Conservation (phyloP, 192 early-diverging fungal species). For the Mycoemilia scoparia region DNA sequence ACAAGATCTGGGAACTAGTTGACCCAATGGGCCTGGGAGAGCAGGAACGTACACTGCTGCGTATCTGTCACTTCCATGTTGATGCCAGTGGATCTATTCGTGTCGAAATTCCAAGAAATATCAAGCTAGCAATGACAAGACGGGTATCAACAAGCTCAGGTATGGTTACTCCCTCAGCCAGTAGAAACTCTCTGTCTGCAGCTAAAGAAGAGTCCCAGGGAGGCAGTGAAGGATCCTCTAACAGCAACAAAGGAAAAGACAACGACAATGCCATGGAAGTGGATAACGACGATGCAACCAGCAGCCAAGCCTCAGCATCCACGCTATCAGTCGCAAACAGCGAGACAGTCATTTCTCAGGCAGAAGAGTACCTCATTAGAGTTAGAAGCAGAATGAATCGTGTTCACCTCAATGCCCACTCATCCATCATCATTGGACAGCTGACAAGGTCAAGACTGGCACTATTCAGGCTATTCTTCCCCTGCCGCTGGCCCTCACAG, state of each 20-base stretch:
- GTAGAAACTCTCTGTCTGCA: background rate
- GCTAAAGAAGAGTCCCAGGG: background rate
- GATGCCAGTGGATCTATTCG: constrained; percentile 27
- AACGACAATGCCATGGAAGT: too few species aligned
- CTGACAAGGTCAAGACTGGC: constrained; percentile 25
- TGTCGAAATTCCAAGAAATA: constrained; percentile 27
- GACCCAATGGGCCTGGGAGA: constrained; percentile 22
- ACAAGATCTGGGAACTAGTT: constrained; percentile 18
- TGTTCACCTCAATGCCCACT: constrained; percentile 26
- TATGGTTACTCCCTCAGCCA: background rate
- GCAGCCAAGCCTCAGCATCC: background rate
- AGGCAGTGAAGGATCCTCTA: background rate
- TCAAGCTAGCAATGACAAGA: too few species aligned
- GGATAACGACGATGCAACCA: too few species aligned
- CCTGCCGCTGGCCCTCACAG: constrained; percentile 29
- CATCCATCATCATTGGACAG: constrained; percentile 24
- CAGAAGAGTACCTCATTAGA: constrained; percentile 26
- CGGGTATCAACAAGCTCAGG: constrained; percentile 3
- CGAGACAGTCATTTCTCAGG: too few species aligned
- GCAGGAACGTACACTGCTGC: constrained; percentile 28
- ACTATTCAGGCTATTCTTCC: constrained; percentile 28
- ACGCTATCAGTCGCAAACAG: constrained; percentile 24
- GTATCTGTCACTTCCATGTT: constrained; percentile 29
- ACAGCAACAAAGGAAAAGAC: too few species aligned
- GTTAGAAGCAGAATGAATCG: constrained; percentile 28